Percentiles rank a stretch among this genome's conserved stretches.
Conservation (phyloP, 768 basidiomycete species). For the Lanmaoa rubissima region DNA sequence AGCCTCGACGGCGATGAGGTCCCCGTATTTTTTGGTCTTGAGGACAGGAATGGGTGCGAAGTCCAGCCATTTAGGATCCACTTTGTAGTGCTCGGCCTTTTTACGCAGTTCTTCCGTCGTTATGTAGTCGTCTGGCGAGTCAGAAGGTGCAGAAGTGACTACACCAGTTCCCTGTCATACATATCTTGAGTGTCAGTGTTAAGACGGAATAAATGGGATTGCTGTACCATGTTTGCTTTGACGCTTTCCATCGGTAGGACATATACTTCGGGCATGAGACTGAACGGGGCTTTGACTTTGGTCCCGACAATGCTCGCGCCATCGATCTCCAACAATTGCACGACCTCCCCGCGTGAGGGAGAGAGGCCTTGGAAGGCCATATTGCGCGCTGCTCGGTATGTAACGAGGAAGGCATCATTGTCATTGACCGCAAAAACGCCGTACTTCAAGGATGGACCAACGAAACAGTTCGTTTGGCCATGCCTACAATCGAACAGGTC, state of each 20-base stretch:
- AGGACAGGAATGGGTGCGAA: constrained; percentile 87
- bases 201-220: not conserved
- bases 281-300: constrained; percentile 84
- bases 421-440: constrained; percentile 88
- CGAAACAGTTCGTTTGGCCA: constrained; percentile 98
- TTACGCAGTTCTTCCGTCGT: constrained; percentile 90
- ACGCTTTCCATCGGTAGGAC: constrained; percentile 99
- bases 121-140: constrained; percentile 95
- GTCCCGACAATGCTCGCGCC: constrained; percentile 84
- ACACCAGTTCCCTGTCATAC: constrained; percentile 86
- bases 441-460: constrained; percentile 87
- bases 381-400: constrained; percentile 89
- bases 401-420: constrained; percentile 85
- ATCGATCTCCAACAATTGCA: constrained; percentile 72
- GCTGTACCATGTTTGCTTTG: constrained; percentile 79
- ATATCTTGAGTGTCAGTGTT: constrained; percentile 1
- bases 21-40: constrained; percentile 87
- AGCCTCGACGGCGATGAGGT: constrained; percentile 80
- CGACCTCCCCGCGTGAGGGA: constrained; percentile 65
- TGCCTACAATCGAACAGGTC: constrained; percentile 53
- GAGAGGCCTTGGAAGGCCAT: constrained; percentile 95
- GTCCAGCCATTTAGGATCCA: constrained; percentile 83
- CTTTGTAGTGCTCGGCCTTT: constrained; percentile 95
- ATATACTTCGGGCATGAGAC: constrained; percentile 81
- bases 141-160: constrained; percentile 96